Base-by-base conservation (phyloP, 805 yeast species). In the Candida dendrica region DNA sequence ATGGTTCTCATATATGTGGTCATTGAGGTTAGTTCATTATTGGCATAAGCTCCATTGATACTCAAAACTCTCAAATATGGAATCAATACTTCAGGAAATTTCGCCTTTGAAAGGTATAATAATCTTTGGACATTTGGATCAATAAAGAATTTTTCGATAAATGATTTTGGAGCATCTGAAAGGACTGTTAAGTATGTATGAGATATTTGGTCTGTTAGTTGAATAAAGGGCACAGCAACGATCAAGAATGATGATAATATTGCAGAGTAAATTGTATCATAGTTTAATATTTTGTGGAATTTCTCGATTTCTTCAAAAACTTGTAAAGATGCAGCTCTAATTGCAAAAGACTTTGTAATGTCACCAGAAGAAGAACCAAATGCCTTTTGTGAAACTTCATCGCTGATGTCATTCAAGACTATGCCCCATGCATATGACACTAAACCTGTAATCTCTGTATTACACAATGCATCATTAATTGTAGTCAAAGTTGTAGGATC, bases 391-490 rank as follows among this genome's bases (percentile, higher is more conserved):
- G 74, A 51, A 3, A 73, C 52, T 17, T 69, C 63, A 7, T 67
- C 65, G 45, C 79, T 77, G 8, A 56, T 42, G 18, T 81, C 63
- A 48, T 76, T 75, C 10, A 79, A 55, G 10, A 79, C 58, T 13
- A 81, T 73, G 26, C 85, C 74, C 91, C 91, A 84, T 18, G 77
- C 72, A 53, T 81, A 83, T 36, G 77, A 56, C 1, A 80, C 63
- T 10, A 82, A 56, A 2, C 84, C 63, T 46, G 75, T 74, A 2
- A 60, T 44, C 11, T 64, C 58, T 1, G 71, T 52, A 9, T 60
- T 53, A 5, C 62, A 42, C 15, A 80, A 55, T 4, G 63, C 50
- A 1, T 60, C 55, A 42, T 77, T 71, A 20, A 79, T 61, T n/a
- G 54, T 39, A 26, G 58, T 53, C 44, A 77, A 67, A 3, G 63